These are phyloP conservation scores for Cordyceps farinosa DNA, from an alignment of 2,329 filamentous ascomycete species.

Conservation along the genomic window DNA sequence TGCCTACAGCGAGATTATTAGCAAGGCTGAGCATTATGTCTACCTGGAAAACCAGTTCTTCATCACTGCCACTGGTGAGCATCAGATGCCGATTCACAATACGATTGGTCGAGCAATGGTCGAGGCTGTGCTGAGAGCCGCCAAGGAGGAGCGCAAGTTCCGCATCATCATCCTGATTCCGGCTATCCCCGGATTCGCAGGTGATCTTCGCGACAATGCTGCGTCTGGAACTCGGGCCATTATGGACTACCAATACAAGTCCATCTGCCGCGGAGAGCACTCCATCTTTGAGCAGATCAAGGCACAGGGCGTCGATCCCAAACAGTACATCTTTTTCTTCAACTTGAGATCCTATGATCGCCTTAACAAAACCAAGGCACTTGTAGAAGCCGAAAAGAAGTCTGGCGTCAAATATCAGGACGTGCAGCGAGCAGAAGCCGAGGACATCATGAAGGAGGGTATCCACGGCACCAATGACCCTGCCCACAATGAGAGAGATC, in stretches of 20 bases:
- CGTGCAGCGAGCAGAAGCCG: slow-evolving; percentile 81
- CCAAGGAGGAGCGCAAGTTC: slow-evolving; percentile 82
- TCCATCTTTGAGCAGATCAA: slow-evolving; percentile 80
- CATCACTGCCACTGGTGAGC: slow-evolving; percentile 87
- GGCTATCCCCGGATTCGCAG: slow-evolving; percentile 88
- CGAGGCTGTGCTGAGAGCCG: slow-evolving; percentile 78
- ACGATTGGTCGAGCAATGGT: slow-evolving; percentile 85
- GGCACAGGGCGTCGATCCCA: slow-evolving; percentile 71
- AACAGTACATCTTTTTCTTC: slow-evolving; percentile 84
- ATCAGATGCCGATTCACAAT: slow-evolving; percentile 83
- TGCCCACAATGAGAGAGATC: slow-evolving; percentile 43
- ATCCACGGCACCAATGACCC: slow-evolving; percentile 57
- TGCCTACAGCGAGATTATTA: slow-evolving; percentile 79
- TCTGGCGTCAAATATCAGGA: slow-evolving; percentile 83
- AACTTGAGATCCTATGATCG: slow-evolving; percentile 92
- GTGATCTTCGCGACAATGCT: slow-evolving; percentile 78
- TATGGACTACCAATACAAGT: slow-evolving; percentile 99
- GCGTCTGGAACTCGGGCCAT: slow-evolving; percentile 87
- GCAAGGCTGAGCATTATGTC: slow-evolving; percentile 84
- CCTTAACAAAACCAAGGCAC: slow-evolving; percentile 72
- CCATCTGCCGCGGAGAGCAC: slow-evolving; percentile 84
- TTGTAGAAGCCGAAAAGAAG: slow-evolving; percentile 72
- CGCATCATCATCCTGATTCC: slow-evolving; percentile 87
- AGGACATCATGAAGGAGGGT: slow-evolving; percentile 77
- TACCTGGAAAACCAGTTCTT: slow-evolving; percentile 99